Evolutionary conservation across 78 protist genomes (phyloP).

Genomic region (Chrysochromulina parva): DNA sequence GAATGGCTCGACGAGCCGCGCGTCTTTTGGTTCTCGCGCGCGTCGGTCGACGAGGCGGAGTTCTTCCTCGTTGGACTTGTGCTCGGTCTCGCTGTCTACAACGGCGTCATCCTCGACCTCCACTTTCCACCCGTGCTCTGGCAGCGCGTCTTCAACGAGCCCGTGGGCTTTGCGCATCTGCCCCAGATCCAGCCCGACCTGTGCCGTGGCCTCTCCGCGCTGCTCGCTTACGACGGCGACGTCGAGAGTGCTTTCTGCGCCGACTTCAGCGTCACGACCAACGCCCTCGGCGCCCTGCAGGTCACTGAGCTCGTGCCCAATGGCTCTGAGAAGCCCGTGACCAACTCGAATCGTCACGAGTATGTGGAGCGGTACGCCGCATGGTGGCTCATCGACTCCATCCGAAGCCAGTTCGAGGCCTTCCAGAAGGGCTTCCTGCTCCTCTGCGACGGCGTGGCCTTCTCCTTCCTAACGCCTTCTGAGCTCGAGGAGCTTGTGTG

Average conservation of each 20-base stretch:
- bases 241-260: constrained; percentile 3
- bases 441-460: neutral
- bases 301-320: neutral
- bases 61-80: neutral
- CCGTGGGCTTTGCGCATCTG: neutral
- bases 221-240: neutral
- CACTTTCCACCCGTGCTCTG: neutral
- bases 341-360: constrained; percentile 2
- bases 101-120: neutral
- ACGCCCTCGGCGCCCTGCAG: neutral
- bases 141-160: neutral
- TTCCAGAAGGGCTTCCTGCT: neutral
- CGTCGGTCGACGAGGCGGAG: neutral
- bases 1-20: neutral
- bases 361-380: neutral
- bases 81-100: neutral
- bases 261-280: neutral
- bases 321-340: constrained; percentile 2
- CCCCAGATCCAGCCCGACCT: neutral
- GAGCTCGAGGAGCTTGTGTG: constrained; percentile 29
- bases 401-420: neutral
- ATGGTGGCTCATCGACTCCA: neutral
- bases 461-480: neutral
- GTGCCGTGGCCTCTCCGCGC: neutral
- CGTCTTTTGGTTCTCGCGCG: neutral